phyloP scores from a whole-genome alignment of 768 basidiomycete species.

The Leccinum ochraceum region DNA sequence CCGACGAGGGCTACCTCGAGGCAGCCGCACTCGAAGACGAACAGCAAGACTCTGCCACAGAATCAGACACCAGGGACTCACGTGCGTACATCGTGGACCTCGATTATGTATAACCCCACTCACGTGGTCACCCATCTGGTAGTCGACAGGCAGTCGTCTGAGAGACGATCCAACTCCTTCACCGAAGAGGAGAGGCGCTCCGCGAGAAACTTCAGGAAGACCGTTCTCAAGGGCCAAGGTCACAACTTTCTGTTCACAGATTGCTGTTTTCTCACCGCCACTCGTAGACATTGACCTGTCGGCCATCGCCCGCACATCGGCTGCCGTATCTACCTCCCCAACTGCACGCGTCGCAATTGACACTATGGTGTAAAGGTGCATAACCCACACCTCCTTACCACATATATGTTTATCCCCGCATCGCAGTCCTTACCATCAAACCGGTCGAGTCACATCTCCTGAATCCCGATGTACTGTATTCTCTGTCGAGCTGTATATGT shows the following conservation, averaged over 20 bases:
- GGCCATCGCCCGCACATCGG: conserved; percentile 82
- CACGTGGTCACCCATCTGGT: neutral
- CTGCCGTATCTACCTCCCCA: conserved; percentile 62
- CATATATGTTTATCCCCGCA: neutral
- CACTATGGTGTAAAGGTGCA: conserved; percentile 24
- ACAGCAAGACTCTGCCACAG: conserved; percentile 44
- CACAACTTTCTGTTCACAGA: neutral
- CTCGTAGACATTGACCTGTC: conserved; percentile 56
- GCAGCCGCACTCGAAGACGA: conserved; percentile 59
- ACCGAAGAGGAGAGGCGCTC: conserved; percentile 66
- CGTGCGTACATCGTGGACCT: conserved; percentile 13
- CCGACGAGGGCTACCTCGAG: conserved; percentile 64
- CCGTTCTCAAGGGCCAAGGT: conserved; percentile 66
- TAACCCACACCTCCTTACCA: neutral
- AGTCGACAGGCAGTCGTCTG: conserved; percentile 33
- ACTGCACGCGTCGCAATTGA: conserved; percentile 17
- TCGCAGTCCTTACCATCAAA: neutral
- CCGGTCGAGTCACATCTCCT: neutral
- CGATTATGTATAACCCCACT: conserved; percentile 5
- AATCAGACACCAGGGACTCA: conserved; percentile 21
- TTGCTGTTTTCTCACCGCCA: conserved; percentile 3
- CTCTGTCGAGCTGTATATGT: conserved; percentile 22
- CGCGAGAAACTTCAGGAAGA: conserved; percentile 71
- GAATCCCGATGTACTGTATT: conserved; percentile 10
- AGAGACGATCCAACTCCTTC: conserved; percentile 44